Evolutionary conservation across 1,284 basidiomycete species (phyloP).

Genomic region (Leccinum holopus): DNA sequence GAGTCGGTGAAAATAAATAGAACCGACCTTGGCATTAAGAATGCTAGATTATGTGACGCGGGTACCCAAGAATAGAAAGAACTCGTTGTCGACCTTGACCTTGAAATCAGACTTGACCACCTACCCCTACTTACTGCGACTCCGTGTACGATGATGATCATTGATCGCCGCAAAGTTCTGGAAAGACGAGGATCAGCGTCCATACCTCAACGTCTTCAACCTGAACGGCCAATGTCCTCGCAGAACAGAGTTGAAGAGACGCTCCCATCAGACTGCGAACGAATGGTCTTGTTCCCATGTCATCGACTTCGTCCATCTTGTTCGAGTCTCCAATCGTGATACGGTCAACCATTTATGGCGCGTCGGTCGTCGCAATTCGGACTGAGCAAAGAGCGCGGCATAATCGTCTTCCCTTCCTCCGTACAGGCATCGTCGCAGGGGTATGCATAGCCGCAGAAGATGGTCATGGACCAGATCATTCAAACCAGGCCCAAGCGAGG

Average conservation of each 20-base stretch:
- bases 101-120: background rate
- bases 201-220: background rate
- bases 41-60: background rate
- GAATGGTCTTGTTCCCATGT: background rate
- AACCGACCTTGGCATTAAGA: background rate
- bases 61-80: background rate
- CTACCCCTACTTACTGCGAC: too few relatives aligned
- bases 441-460: background rate
- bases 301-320: background rate
- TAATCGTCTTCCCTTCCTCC: conserved; percentile 2
- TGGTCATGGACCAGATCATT: background rate
- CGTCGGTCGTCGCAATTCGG: background rate
- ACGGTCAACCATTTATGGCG: background rate
- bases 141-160: background rate
- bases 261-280: background rate
- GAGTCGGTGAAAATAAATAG: background rate
- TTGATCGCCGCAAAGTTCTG: background rate
- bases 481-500: background rate
- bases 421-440: background rate
- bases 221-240: background rate
- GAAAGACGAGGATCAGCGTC: background rate
- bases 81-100: background rate
- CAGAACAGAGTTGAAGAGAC: background rate
- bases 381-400: background rate
- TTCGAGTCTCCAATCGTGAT: conserved; percentile 1